These are phyloP conservation scores for Agaricus blazei DNA, from an alignment of 768 basidiomycete species.

Conservation along the genomic window DNA sequence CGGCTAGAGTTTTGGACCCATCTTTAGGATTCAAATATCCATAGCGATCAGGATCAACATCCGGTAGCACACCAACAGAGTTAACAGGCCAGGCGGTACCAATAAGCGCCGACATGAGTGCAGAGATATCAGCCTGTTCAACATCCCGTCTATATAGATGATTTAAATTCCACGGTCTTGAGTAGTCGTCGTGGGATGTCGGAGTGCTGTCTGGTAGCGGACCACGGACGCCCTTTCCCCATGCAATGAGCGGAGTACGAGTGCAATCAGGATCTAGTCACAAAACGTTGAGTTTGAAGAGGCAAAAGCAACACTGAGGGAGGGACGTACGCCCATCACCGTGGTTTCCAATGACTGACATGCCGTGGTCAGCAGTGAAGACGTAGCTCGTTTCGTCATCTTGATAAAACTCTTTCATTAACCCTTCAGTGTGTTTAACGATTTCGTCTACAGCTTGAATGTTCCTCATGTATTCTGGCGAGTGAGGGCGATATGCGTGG, in stretches of 20 bases:
- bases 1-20: constrained; percentile 48
- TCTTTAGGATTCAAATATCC: constrained; percentile 50
- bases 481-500: constrained; percentile 81
- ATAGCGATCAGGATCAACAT: constrained; percentile 53
- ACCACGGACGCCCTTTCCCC: constrained; percentile 74
- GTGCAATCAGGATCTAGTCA: constrained; percentile 81
- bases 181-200: constrained; percentile 70
- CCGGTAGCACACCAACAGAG: constrained; percentile 77
- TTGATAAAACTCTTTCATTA: constrained; percentile 59
- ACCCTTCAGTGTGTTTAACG: constrained; percentile 57
- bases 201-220: constrained; percentile 52
- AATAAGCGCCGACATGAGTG: constrained; percentile 70
- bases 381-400: constrained; percentile 70
- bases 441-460: constrained; percentile 76
- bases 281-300: neutral
- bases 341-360: constrained; percentile 85
- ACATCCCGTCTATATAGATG: constrained; percentile 66
- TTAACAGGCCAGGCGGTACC: constrained; percentile 78
- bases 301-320: neutral
- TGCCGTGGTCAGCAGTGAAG: constrained; percentile 88
- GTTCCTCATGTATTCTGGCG: constrained; percentile 85
- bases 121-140: constrained; percentile 78
- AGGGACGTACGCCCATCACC: constrained; percentile 69
- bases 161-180: constrained; percentile 53
- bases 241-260: constrained; percentile 76